Evolutionary conservation across 1,284 basidiomycete genomes (phyloP).

Genomic region (Leccinum solheimii): DNA sequence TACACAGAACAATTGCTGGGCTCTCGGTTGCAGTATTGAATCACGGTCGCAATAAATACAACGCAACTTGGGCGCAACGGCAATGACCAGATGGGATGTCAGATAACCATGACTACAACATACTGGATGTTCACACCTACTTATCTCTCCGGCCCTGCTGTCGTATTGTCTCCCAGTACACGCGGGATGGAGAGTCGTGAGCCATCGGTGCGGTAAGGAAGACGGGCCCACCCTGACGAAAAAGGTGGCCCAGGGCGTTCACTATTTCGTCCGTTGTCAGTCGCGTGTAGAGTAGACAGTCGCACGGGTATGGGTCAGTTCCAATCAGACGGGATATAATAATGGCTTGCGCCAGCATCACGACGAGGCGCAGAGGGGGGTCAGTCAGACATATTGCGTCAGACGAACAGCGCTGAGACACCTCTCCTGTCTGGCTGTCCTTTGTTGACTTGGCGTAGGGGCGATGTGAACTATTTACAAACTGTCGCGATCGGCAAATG

Average conservation of each 20-base stretch:
- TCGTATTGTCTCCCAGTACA: neutral
- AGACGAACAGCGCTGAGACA: neutral
- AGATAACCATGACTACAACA: slow-evolving; percentile 25
- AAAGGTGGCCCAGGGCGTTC: neutral
- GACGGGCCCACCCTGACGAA: neutral
- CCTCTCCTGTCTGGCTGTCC: slow-evolving; percentile 6
- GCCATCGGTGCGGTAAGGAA: neutral
- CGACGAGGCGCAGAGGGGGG: neutral
- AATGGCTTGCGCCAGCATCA: neutral
- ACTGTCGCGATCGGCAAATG: slow-evolving; percentile 33
- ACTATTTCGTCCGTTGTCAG: slow-evolving; percentile 20
- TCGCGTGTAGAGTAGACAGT: neutral
- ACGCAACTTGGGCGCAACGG: neutral
- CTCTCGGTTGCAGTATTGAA: neutral
- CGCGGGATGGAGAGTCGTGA: neutral
- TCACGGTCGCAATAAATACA: slow-evolving; percentile 9
- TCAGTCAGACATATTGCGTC: neutral
- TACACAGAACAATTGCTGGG: neutral
- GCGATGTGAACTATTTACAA: slow-evolving; percentile 19
- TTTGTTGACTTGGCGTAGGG: slow-evolving; percentile 3
- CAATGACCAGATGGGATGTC: neutral
- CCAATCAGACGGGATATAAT: slow-evolving; percentile 5
- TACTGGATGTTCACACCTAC: slow-evolving; percentile 3
- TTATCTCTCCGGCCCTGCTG: neutral
- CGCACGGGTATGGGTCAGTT: neutral